Evolutionary conservation across 495 filamentous ascomycete genomes (phyloP), one percentile per base, ranked within the genome.

Genomic region (Penicillium coffeae): DNA sequence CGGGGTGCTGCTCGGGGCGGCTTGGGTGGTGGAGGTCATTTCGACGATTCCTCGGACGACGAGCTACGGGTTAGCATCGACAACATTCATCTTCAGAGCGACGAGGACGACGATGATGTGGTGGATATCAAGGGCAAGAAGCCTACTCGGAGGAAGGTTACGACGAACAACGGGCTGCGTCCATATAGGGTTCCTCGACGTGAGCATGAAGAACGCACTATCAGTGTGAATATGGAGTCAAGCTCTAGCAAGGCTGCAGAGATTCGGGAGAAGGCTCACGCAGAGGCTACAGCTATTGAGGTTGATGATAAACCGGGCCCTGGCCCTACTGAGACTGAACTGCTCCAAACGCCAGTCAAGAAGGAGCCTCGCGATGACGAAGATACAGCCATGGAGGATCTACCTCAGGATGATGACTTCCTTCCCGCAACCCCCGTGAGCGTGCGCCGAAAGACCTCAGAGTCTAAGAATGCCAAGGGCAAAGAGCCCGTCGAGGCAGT

Each of bases 191-290:
- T 79, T 21, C 67, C 74, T 43, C 68, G 75, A 49, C 66, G 74
- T 54, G 72, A 75, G 44, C 78, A 81, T 60, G 69, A 72, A 41
- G 77, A 79, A 36, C 67, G 76, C 14, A 56, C 64, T 9, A 55
- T 74, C 25, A 72, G 68, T 48, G 72, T 80, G 35, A 74, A 77
- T 45, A 77, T 75, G 58, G 77, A 80, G 42, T 73, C 75, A 3
- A 78, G 71, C 55, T 65, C 71, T 15, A 59, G 59, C n/a, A 69
- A 67, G 32, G 65, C 75, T 2, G 72, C 73, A 6, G 66, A 75
- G 44, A 38, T 73, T 4, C 64, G 68, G 16, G 47, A 64, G 20
- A 56, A 72, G 55, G 69, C 67, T 16, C 62, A 69, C 50, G 55
- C 64, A 47, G 64, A 66, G 41, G 57, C 49, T 8, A 42, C 38